Conservation (phyloP, 108 stramenopile genomes). For the Aurantiochytrium sp. region DNA sequence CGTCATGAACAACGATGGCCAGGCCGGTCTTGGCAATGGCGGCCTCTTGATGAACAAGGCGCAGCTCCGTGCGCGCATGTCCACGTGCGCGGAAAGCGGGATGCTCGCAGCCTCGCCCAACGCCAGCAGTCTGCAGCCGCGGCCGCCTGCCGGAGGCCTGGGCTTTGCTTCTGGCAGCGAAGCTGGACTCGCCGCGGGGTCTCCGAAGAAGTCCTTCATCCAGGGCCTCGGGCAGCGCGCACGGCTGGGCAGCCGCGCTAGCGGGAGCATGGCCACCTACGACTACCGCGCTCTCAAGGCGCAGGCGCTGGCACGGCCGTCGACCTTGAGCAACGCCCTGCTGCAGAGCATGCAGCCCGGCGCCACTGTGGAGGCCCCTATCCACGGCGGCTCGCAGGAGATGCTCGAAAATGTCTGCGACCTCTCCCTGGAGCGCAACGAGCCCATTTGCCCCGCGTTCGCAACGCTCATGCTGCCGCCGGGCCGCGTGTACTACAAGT, state of each 20-base stretch:
- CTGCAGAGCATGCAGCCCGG: not conserved
- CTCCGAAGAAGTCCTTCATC: no score
- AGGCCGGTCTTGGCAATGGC: not conserved
- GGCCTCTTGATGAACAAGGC: not conserved
- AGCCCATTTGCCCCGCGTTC: not conserved
- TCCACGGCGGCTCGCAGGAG: not conserved
- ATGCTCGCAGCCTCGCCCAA: no score
- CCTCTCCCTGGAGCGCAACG: not conserved
- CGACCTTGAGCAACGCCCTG: not conserved
- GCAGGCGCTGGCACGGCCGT: not conserved
- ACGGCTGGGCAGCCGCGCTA: no score
- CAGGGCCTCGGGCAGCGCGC: no score
- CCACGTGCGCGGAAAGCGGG: no score
- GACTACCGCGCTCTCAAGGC: not conserved
- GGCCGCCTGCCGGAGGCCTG: no score
- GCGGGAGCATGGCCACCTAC: not conserved
- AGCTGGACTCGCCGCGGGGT: no score
- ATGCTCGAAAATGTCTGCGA: not conserved
- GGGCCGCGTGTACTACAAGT: not conserved
- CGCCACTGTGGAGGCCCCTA: not conserved
- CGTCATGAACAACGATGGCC: no score
- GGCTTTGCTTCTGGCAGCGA: no score
- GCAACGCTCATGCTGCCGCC: constrained; percentile 21
- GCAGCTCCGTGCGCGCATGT: not conserved
- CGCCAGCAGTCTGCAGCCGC: no score